Evolutionary conservation across 805 yeast species (phyloP).

Genomic region (Lachancea quebecensis): DNA sequence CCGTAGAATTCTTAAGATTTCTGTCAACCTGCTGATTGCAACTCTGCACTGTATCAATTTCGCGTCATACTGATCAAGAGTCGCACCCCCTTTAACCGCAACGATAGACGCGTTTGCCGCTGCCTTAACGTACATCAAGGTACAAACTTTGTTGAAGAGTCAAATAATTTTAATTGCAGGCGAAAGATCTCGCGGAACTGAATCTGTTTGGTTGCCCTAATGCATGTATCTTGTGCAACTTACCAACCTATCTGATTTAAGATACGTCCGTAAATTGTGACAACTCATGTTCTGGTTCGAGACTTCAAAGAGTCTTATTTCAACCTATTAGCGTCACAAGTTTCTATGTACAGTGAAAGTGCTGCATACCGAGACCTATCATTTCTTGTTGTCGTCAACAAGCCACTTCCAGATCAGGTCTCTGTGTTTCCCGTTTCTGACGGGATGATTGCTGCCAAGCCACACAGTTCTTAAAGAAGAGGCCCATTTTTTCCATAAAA

Average conservation of each 20-base stretch:
- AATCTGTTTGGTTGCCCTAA: too few species aligned
- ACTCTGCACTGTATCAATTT: slow-evolving; percentile 53
- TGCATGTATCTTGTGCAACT: too few species aligned
- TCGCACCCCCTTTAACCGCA: slow-evolving; percentile 28
- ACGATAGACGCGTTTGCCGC: slow-evolving; percentile 33
- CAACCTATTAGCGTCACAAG: too few species aligned
- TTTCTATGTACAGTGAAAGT: too few species aligned
- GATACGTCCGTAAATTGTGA: too few species aligned
- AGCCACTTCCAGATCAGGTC: slow-evolving; percentile 54
- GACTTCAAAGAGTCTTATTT: too few species aligned
- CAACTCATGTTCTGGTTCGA: too few species aligned
- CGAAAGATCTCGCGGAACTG: too few species aligned
- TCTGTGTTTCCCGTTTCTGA: slow-evolving; percentile 31
- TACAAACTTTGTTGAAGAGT: not conserved
- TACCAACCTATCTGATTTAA: too few species aligned
- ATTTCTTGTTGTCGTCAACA: slow-evolving; percentile 38
- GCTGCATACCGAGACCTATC: not conserved
- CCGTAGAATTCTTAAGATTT: slow-evolving; percentile 32
- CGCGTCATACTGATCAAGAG: slow-evolving; percentile 46
- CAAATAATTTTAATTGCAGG: too few species aligned
- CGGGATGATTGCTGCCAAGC: slow-evolving; percentile 17
- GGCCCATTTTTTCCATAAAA: slow-evolving; percentile 16
- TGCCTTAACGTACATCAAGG: slow-evolving; percentile 23
- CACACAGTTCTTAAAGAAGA: slow-evolving; percentile 9
- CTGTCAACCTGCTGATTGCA: slow-evolving; percentile 41